Conservation (phyloP, 176 grass and related monocot species). For the Avena insularis region DNA sequence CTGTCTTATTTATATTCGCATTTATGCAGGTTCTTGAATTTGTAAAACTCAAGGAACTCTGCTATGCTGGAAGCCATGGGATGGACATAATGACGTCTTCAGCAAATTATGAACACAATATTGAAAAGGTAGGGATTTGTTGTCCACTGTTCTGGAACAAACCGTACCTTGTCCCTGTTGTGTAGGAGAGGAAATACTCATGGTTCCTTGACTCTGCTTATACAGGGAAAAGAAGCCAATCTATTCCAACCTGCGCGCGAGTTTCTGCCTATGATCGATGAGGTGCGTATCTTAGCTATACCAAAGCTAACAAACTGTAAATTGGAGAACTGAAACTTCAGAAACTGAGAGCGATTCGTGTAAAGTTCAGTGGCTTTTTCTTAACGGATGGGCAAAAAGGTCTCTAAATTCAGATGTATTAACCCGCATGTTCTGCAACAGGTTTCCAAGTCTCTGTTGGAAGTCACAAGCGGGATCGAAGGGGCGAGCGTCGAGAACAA, state of each 20-base stretch:
- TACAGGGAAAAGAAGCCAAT: slow-evolving; percentile 64
- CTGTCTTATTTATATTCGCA: not conserved
- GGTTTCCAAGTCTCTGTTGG: slow-evolving; percentile 76
- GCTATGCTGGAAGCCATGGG: slow-evolving; percentile 97
- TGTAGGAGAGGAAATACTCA: not conserved
- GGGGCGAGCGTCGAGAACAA: slow-evolving; percentile 89
- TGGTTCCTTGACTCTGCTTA: slow-evolving; percentile 13
- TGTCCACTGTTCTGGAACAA: not conserved
- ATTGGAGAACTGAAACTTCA: not conserved
- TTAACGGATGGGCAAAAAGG: not conserved
- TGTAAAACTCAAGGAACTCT: slow-evolving; percentile 84
- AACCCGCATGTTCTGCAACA: slow-evolving; percentile 32
- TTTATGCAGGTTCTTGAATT: slow-evolving; percentile 81
- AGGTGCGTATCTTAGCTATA: slow-evolving; percentile 54
- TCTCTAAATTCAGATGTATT: not conserved
- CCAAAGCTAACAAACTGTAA: not conserved
- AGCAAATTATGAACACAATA: slow-evolving; percentile 31
- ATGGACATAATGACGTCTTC: slow-evolving; percentile 90
- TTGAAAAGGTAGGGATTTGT: slow-evolving; percentile 44
- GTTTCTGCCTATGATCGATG: slow-evolving; percentile 92
- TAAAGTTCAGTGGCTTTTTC: not conserved
- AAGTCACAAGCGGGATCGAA: slow-evolving; percentile 61
- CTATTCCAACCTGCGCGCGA: slow-evolving; percentile 91
- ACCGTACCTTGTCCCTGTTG: no score
- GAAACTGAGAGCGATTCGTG: not conserved